Base-by-base conservation (phyloP, 768 basidiomycete species). In the Cystobasidium tubakii region DNA sequence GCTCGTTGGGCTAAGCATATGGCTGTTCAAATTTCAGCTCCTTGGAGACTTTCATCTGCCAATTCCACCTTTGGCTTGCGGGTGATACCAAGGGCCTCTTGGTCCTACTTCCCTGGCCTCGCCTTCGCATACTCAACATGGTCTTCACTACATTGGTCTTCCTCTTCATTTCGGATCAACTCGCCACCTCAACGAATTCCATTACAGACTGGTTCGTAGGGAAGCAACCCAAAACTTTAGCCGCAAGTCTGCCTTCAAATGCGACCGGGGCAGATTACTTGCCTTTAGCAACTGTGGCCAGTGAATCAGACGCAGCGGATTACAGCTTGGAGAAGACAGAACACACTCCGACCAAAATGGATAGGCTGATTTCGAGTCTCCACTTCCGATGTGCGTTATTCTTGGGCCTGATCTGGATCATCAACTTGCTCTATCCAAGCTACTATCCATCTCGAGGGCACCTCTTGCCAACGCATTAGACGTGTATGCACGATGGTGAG, bases 11-110 rank as follows among this genome's bases (percentile, higher is more conserved):
- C 43, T 36, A 12, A 31, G 6, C 29, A 23, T 17, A 29, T 17
- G 9, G 57, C 3, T 4, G 4, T 15, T 33, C 2, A 4, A 21
- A 2, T 12, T 29, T 4, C 15, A 67, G 66, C 67, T 93, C 91
- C 3, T 85, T 95, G 69, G 92, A 96, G 82, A 89, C 91, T 0
- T 96, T 93, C 81, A 89, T 94, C 79, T 86, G 15, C 31, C 54
- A n/a, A 13, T 44, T 75, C 42, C 55, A 82, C 79, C 82, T 90
- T 55, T 92, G 90, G 90, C 84, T 92, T 39, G 91, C 89, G 0
- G 89, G 85, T 1, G 90, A 92, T 78, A 90, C 88, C 36, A 89
- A 89, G 80, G 89, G 75, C 31, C 29, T 57, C 12, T 50, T 70
- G 46, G 43, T 25, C 1, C 34, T 31, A 13, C 31, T 21, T 13